Evolutionary conservation across 2,329 filamentous ascomycete genomes (phyloP).

Genomic region (Cyclaneusma minus): DNA sequence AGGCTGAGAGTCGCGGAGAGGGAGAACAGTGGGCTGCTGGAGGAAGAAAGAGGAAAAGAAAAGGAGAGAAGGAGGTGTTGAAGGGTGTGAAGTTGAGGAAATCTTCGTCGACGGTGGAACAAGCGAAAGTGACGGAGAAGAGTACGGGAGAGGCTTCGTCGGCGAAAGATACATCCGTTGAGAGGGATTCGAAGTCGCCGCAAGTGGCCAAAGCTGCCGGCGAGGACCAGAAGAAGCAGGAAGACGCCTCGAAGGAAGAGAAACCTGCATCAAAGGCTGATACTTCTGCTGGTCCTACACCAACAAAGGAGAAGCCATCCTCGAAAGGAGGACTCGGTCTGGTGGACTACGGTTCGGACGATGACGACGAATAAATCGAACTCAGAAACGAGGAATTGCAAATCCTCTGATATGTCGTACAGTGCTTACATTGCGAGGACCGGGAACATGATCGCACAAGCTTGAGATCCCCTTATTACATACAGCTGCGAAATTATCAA

Average conservation of each 20-base stretch:
- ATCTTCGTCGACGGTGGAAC: constrained; percentile 7
- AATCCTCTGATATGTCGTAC: too few relatives aligned
- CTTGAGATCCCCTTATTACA: too few relatives aligned
- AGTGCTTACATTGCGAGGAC: too few relatives aligned
- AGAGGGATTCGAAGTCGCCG: not conserved
- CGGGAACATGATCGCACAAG: too few relatives aligned
- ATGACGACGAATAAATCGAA: constrained; percentile 26
- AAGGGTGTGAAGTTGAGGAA: constrained; percentile 18
- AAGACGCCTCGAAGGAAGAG: not conserved
- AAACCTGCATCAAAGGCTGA: not conserved
- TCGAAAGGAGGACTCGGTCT: constrained; percentile 22
- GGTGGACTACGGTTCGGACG: constrained; percentile 41
- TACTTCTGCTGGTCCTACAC: constrained; percentile 1
- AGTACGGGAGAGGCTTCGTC: not conserved
- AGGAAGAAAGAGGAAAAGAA: constrained; percentile 23
- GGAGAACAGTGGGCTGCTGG: constrained; percentile 21
- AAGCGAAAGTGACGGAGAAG: constrained; percentile 2
- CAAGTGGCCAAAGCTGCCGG: not conserved
- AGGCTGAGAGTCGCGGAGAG: constrained; percentile 5
- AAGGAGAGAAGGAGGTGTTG: constrained; percentile 21
- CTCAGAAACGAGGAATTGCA: too few relatives aligned
- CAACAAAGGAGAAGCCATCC: constrained; percentile 7
- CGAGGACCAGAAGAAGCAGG: constrained; percentile 4
- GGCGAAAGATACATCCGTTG: not conserved
- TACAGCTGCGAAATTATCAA: too few relatives aligned